Base-by-base conservation (phyloP, 768 basidiomycete species). In the Suillus hirtellus region DNA sequence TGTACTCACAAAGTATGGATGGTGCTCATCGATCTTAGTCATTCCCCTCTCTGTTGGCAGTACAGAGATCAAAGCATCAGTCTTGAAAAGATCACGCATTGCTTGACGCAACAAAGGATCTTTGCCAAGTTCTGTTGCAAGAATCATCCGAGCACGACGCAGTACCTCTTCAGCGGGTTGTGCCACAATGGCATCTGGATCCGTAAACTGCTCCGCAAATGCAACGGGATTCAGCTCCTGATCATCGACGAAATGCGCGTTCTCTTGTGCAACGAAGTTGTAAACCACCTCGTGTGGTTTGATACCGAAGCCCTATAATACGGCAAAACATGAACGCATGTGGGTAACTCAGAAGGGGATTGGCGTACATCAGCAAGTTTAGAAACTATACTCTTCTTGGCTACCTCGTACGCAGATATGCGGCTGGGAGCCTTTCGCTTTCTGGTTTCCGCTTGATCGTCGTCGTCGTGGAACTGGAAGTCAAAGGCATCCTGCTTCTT, bases 61-160 rank as follows among this genome's bases (percentile, higher is more conserved):
- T 17, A 96, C 88, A 24, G 90, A 88, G 38, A 99, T 79, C 21
- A 86, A 80, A 2, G 90, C 96, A 65, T 89, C 86, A 14, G 82
- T 80, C 70, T 84, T 88, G 81, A 95, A 95, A 43, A 85, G 72
- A 61, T 87, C 82, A 59, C 97, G 87, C 59, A 94, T 87, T 62
- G 87, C 82, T 65, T 88, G 87, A 47, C 94, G 83, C 37, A 99
- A 83, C 12, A 94, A 78, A 14, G 96, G 96, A 73, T 99, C 96
- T 72, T 92, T 96, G 40, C 93, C 92, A 19, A 99, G 83, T 73
- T 99, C 97, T 0, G 92, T 93, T 7, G 90, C 84, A 54, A 99
- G 77, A 62, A 99, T 89, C 81, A 93, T 84, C 55, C 92, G 86
- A 11, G 93, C 92, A 40, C 85, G 85, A 54, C 81, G 81, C 53